Percentiles rank a stretch among this genome's conserved stretches.
These are phyloP conservation scores for Gloeopeniophorella convolvens DNA, from an alignment of 768 basidiomycete genomes.

Conservation along the genomic window DNA sequence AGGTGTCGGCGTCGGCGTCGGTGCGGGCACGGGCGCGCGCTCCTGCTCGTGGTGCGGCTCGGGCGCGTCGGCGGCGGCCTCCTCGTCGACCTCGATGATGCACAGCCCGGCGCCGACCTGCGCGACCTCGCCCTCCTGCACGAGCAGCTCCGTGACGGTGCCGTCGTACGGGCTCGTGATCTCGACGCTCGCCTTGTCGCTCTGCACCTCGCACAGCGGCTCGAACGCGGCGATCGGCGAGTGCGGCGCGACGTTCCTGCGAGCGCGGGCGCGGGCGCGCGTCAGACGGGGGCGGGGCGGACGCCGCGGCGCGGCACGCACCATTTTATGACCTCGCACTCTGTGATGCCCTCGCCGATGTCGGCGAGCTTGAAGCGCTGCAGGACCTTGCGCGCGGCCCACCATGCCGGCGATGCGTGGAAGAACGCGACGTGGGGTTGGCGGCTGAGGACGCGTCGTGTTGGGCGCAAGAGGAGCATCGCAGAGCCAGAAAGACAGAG, in stretches of 20 bases:
- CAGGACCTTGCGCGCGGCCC: constrained; percentile 32
- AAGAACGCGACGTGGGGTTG: constrained; percentile 22
- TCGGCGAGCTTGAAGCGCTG: constrained; percentile 74
- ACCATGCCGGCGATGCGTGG: constrained; percentile 30
- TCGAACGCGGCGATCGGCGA: constrained; percentile 58
- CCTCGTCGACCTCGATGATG: constrained; percentile 73
- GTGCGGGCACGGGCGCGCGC: constrained; percentile 9
- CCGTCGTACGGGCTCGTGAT: constrained; percentile 86
- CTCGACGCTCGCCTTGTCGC: constrained; percentile 87
- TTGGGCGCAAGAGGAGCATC: constrained; percentile 9
- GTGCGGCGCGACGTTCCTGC: constrained; percentile 57
- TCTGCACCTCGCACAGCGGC: constrained; percentile 76
- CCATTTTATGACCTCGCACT: constrained; percentile 88
- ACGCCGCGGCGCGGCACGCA: constrained; percentile 30
- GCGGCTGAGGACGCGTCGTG: constrained; percentile 1
- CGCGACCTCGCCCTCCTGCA: constrained; percentile 75
- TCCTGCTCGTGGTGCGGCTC: constrained; percentile 5
- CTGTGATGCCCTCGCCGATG: constrained; percentile 88
- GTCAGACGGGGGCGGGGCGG: background rate
- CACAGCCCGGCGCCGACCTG: constrained; percentile 78
- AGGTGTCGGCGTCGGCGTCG: constrained; percentile 1
- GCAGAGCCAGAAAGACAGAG: too few species aligned
- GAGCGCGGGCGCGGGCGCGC: background rate
- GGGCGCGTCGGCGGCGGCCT: constrained; percentile 24
- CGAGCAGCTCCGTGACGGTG: constrained; percentile 61